These are phyloP conservation scores for Eimeria praecox DNA, from an alignment of 169 alveolate genomes.

Conservation along the genomic window DNA sequence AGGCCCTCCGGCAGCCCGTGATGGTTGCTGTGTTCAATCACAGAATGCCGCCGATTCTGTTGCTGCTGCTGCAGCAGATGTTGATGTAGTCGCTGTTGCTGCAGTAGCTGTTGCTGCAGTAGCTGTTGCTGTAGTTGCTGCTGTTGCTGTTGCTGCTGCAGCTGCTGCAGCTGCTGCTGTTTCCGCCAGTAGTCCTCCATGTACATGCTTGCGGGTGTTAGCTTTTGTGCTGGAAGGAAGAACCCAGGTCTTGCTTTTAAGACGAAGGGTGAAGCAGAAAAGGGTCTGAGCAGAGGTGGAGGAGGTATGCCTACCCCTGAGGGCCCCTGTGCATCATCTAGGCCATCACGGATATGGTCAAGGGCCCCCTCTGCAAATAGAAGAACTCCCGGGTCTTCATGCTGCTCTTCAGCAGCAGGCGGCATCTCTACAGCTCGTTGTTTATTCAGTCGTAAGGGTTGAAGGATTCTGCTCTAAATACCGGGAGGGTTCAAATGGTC, in stretches of 20 bases:
- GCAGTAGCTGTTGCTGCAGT: background rate
- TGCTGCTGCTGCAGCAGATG: background rate
- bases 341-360: background rate
- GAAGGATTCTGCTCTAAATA: background rate
- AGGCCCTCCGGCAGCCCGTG: background rate
- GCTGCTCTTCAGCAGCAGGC: background rate
- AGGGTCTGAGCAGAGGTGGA: slow-evolving; percentile 18
- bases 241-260: slow-evolving; percentile 53
- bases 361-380: slow-evolving; percentile 28
- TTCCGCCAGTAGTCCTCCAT: slow-evolving; percentile 33
- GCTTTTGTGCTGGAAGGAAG: slow-evolving; percentile 20
- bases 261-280: slow-evolving; percentile 50
- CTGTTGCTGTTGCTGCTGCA: slow-evolving; percentile 1
- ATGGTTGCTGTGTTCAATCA: background rate
- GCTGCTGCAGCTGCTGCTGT: slow-evolving; percentile 23
- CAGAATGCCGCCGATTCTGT: background rate
- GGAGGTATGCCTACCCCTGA: background rate
- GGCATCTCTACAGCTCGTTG: background rate
- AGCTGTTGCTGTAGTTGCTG: background rate
- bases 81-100: background rate
- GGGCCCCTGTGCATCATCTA: background rate
- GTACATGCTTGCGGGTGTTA: slow-evolving; percentile 37
- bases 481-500: background rate
- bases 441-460: background rate
- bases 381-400: background rate